These are phyloP conservation scores for Citrus sinensis DNA, from an alignment of 345 rosid genomes.

Conservation along the genomic window DNA sequence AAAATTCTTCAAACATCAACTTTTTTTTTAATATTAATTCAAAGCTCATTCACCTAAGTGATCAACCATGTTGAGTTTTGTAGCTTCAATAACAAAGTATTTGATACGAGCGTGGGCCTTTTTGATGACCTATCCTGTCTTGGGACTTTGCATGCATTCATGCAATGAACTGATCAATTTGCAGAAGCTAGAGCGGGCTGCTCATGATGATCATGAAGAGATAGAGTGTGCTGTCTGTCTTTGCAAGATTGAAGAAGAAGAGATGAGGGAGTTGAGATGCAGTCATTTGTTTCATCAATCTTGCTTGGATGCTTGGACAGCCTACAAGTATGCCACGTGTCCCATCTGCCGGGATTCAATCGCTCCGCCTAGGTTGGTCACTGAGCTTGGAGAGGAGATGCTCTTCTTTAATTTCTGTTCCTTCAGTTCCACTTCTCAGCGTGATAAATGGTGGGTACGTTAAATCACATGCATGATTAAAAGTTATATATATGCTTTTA, in stretches of 20 bases:
- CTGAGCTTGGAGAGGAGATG: background rate
- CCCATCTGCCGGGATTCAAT: background rate
- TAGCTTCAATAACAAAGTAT: background rate
- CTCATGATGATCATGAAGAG: background rate
- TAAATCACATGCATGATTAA: background rate
- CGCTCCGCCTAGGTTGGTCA: background rate
- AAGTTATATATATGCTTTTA: too few relatives aligned
- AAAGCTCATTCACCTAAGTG: background rate
- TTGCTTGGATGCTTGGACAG: background rate
- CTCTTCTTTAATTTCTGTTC: background rate
- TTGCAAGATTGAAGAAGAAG: background rate
- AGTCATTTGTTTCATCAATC: background rate
- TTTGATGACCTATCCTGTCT: background rate
- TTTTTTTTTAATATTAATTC: background rate
- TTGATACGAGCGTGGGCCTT: background rate
- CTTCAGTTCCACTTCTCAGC: background rate
- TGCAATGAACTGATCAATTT: background rate
- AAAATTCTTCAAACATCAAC: background rate
- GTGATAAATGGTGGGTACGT: background rate
- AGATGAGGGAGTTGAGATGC: background rate
- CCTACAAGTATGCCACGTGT: background rate
- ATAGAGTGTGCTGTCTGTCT: background rate
- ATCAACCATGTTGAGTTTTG: background rate
- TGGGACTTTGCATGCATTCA: background rate
- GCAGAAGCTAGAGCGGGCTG: background rate